Evolutionary conservation across 2,329 filamentous ascomycete genomes (phyloP).

Genomic region (Aureobasidium sp.): DNA sequence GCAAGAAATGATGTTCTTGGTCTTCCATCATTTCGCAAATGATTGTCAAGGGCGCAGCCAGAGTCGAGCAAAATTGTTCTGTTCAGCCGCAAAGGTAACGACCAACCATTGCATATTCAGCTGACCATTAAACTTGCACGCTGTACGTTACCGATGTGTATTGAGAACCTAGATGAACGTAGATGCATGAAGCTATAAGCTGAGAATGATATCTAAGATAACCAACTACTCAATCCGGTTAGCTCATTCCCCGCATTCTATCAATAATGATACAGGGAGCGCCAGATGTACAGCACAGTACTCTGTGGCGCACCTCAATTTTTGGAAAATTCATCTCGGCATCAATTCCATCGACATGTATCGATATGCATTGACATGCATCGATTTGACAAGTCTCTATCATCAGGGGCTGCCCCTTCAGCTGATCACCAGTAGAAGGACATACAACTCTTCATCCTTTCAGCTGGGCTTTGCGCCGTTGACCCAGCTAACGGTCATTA

Average conservation of each 20-base stretch:
- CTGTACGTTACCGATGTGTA: too few species aligned
- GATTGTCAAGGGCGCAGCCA: too few species aligned
- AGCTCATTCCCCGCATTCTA: background rate
- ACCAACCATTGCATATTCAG: too few species aligned
- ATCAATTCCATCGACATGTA: background rate
- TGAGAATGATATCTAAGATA: too few species aligned
- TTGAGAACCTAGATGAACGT: background rate
- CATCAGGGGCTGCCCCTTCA: background rate
- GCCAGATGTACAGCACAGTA: too few species aligned
- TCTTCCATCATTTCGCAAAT: too few species aligned
- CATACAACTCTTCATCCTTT: background rate
- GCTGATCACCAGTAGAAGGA: background rate
- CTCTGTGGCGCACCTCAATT: background rate
- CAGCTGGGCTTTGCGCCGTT: background rate
- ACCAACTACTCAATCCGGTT: background rate
- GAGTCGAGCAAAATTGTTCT: too few species aligned
- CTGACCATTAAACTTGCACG: too few species aligned
- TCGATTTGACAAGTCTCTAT: background rate
- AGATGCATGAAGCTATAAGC: too few species aligned
- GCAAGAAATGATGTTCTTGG: too few species aligned
- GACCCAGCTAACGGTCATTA: background rate
- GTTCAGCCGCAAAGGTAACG: too few species aligned
- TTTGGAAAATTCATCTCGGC: background rate
- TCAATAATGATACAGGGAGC: background rate
- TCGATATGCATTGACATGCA: background rate